Evolutionary conservation across 805 yeast genomes (phyloP), one percentile per base, ranked within the genome.

Genomic region (Kluyveromyces starmeri): DNA sequence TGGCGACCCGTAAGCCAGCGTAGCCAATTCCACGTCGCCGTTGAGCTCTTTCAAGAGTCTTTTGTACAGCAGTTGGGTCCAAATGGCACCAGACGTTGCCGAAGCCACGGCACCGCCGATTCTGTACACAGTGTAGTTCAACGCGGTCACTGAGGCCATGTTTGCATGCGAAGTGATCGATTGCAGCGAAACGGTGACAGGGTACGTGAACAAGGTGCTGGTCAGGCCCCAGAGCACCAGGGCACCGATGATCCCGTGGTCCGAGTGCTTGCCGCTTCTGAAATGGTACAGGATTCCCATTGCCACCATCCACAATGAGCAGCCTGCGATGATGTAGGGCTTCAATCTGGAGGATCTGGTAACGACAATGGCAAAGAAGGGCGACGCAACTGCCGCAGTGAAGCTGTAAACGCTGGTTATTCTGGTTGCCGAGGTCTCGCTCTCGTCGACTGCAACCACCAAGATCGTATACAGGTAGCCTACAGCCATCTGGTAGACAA

Each of bases 11-110:
- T 75, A 77, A 9, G 75, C 78, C 2, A 37, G 40, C 0, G 58
- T 43, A 7, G 74, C 73, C 12, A 68, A 41, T 0, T 65, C 51
- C 1, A 55, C 45, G 37, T 69, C 62, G 5, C 51, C 48, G 6
- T 51, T 47, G 45, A 63, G 40, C 36, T 58, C 44, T 30, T 61
- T 54, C 22, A 47, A 36, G 31, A 75, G 54, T 46, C 65, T 50
- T 15, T 50, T 47, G 48, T 72, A 79, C 46, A 80, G 59, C 12
- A 64, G 50, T 43, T 76, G 76, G 8, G 83, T 72, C 85, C 85
- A 80, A 27, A 79, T 65, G 19, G 84, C 83, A 45, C 85, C 86
- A n/a, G 82, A 68, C n/a, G 79, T 70, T 14, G 80, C 59, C 21
- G 69, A 56, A 15, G 86, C 86, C 33, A 78, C 51, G 4, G 83